These are phyloP conservation scores for Fusarium chuoi DNA, from an alignment of 2,329 filamentous ascomycete species.

Conservation along the genomic window DNA sequence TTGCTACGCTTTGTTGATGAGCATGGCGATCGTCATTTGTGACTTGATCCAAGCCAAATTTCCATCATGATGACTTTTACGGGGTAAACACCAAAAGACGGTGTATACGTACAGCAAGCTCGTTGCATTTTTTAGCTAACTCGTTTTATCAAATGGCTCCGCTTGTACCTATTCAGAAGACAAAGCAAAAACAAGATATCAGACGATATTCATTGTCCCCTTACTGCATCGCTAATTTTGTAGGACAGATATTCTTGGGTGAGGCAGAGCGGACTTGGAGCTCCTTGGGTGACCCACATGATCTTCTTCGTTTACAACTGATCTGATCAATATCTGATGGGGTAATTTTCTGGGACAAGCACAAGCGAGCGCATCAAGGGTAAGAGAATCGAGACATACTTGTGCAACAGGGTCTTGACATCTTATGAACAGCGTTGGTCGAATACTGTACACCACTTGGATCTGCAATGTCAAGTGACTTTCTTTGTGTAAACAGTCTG, in stretches of 20 bases:
- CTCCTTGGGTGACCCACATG: constrained; percentile 17
- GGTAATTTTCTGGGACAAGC: neutral
- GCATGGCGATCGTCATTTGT: constrained; percentile 15
- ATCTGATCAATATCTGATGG: constrained; percentile 13
- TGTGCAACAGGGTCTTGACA: neutral
- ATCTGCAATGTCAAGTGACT: neutral
- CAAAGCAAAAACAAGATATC: neutral
- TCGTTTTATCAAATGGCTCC: neutral
- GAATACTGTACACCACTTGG: neutral
- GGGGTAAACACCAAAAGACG: constrained; percentile 24
- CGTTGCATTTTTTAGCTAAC: neutral
- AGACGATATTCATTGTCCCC: neutral
- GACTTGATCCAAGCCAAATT: constrained; percentile 11
- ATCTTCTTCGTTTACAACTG: constrained; percentile 1
- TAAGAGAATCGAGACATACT: neutral
- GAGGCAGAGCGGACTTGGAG: constrained; percentile 20
- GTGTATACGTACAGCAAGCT: constrained; percentile 18
- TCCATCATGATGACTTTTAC: neutral
- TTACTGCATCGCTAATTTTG: neutral
- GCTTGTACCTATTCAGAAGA: neutral
- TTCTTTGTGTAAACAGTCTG: neutral
- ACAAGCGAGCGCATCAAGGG: constrained; percentile 6
- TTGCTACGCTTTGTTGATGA: constrained; percentile 1
- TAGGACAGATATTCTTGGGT: neutral
- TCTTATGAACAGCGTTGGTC: neutral